phyloP scores from a whole-genome alignment of 1,284 basidiomycete genomes.

The Cronartium ribicola region DNA sequence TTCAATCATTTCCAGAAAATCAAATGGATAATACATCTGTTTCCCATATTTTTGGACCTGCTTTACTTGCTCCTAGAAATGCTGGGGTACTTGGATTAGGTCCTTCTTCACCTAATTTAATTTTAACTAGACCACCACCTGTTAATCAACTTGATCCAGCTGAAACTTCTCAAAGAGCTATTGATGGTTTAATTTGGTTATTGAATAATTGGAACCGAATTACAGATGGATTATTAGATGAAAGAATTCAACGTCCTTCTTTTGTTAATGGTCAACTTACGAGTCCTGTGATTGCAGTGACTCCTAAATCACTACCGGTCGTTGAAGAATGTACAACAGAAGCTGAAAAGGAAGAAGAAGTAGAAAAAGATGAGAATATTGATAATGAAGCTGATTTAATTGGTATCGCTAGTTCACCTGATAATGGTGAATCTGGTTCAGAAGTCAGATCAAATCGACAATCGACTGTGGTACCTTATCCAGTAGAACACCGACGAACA shows the following conservation, averaged over 20 bases:
- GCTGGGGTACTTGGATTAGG: conserved; percentile 48
- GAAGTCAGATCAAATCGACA: too few relatives aligned
- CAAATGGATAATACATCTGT: conserved; percentile 50
- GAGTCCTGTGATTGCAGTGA: not conserved
- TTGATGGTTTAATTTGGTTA: conserved; percentile 26
- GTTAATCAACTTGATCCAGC: not conserved
- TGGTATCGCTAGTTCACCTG: not conserved
- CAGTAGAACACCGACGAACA: too few relatives aligned
- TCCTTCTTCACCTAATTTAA: conserved; percentile 9
- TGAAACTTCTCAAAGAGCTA: not conserved
- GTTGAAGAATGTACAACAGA: conserved; percentile 1
- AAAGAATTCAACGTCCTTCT: not conserved
- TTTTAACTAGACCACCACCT: not conserved
- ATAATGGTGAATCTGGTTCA: not conserved
- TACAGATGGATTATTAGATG: conserved; percentile 23
- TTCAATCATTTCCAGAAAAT: conserved; percentile 52
- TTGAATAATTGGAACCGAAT: conserved; percentile 30
- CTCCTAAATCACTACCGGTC: not conserved
- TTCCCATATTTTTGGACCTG: conserved; percentile 51
- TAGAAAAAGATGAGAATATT: not conserved
- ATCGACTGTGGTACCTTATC: too few relatives aligned
- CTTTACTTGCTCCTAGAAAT: conserved; percentile 49
- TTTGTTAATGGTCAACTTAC: not conserved
- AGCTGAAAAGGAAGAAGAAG: not conserved
- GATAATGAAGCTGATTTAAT: not conserved